These are phyloP conservation scores for Colletotrichum abscissum DNA, from an alignment of 2,329 filamentous ascomycete genomes.

Conservation along the genomic window DNA sequence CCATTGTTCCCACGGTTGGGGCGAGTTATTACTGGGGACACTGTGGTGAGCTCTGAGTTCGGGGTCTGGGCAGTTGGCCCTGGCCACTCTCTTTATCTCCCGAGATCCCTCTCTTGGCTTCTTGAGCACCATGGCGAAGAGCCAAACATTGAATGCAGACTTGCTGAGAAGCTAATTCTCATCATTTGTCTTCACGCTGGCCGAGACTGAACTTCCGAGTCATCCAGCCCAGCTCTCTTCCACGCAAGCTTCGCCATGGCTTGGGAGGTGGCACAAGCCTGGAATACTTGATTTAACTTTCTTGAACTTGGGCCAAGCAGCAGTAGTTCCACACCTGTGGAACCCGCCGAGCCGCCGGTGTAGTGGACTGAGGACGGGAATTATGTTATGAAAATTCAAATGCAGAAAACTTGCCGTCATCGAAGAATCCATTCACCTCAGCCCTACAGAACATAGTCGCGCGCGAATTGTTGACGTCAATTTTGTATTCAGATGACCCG, in stretches of 20 bases:
- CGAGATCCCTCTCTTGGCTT: not conserved
- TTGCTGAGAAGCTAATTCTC: not conserved
- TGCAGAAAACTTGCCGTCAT: slow-evolving; percentile 22
- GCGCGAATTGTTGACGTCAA: slow-evolving; percentile 29
- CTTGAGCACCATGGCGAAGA: not conserved
- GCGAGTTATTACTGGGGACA: not conserved
- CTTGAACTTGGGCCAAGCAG: not conserved
- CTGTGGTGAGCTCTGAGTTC: not conserved
- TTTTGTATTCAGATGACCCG: not conserved
- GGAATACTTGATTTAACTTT: not conserved
- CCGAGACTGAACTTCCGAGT: not conserved
- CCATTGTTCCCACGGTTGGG: slow-evolving; percentile 5
- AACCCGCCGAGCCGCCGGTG: slow-evolving; percentile 23
- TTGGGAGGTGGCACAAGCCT: not conserved
- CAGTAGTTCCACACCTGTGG: slow-evolving; percentile 7
- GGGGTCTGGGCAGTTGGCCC: not conserved
- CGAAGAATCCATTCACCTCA: slow-evolving; percentile 8
- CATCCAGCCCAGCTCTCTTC: not conserved
- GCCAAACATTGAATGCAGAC: not conserved
- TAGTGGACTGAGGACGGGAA: slow-evolving; percentile 15
- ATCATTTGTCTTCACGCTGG: too few relatives aligned
- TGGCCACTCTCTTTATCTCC: not conserved
- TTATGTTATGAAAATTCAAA: slow-evolving; percentile 36
- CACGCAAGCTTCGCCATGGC: not conserved
- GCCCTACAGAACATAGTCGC: slow-evolving; percentile 13